phyloP scores from a whole-genome alignment of 2,329 filamentous ascomycete species.

The Alternaria solani region DNA sequence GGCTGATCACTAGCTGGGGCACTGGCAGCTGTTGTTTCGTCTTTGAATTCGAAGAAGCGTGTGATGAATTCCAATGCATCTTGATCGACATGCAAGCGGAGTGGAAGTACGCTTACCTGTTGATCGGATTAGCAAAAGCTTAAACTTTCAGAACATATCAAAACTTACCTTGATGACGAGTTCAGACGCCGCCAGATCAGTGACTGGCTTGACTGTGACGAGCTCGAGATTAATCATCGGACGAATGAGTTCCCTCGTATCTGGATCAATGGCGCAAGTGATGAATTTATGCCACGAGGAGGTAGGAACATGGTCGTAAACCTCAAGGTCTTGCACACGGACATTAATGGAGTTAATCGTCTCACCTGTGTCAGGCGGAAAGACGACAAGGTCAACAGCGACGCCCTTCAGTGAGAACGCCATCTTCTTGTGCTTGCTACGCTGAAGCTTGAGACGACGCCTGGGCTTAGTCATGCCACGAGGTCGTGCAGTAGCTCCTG shows the following conservation, averaged over 20 bases:
- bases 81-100: conserved; percentile 94
- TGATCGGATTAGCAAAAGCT: conserved; percentile 9
- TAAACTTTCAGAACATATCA: background rate
- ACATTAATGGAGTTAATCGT: conserved; percentile 89
- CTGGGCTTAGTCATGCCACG: conserved; percentile 52
- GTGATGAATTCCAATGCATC: conserved; percentile 97
- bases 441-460: conserved; percentile 73
- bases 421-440: conserved; percentile 93
- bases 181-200: conserved; percentile 85
- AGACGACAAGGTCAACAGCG: conserved; percentile 81
- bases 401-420: conserved; percentile 91
- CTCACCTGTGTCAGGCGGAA: conserved; percentile 78
- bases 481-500: conserved; percentile 51
- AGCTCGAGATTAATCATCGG: conserved; percentile 92
- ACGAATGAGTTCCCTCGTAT: conserved; percentile 83
- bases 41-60: conserved; percentile 97
- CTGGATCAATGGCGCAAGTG: conserved; percentile 87
- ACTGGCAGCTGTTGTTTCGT: conserved; percentile 67
- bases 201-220: conserved; percentile 84
- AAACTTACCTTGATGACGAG: conserved; percentile 77
- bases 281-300: conserved; percentile 99
- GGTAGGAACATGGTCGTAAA: conserved; percentile 92
- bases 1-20: conserved; percentile 71
- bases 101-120: conserved; percentile 74
- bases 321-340: conserved; percentile 80